Evolutionary conservation across 2,329 filamentous ascomycete genomes (phyloP), one percentile per base, ranked within the genome.

Genomic region (Fusarium sp.): DNA sequence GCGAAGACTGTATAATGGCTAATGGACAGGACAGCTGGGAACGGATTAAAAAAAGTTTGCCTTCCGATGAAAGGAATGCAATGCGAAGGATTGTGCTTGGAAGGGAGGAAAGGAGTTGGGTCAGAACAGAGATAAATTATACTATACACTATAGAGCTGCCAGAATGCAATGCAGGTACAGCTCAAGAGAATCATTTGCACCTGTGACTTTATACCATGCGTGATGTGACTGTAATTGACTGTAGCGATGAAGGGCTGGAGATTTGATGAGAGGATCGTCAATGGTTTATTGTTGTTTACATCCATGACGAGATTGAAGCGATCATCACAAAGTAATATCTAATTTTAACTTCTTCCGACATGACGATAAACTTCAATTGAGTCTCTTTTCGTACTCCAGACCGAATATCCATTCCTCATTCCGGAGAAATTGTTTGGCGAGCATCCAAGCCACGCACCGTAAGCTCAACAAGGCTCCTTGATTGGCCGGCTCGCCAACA

Each of bases 131-230:
- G 77, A 76, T 73, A 76, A 48, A 74, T 56, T 76, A 77, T 73
- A 77, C 74, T 73, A 77, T 76, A 77, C 69, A 77, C 66, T 60
- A 69, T 69, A 61, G 63, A 66, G 67, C 75, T 66, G 65, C 67
- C 75, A 77, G 75, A 77, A 77, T 77, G 75, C 75, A 46, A 77
- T 67, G 66, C 61, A 60, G 71, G 74, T 75, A 77, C 66, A 59
- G 73, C 66, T 68, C 45, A 74, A 73, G 64, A 73, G 64, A 73
- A 68, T 69, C 54, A 66, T 62, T 69, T 66, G 57, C 55, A 67
- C 70, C 60, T 72, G 52, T 49, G 41, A 60, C 25, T 29, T 23
- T 15, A 25, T n/a, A 19, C 31, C 25, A 25, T 45, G 14, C n/a
- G 31, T n/a, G 21, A 46, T 42, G 23, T 33, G 45, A 52, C 12